phyloP scores from a whole-genome alignment of 2,329 filamentous ascomycete species.

The Curvularia sp. region DNA sequence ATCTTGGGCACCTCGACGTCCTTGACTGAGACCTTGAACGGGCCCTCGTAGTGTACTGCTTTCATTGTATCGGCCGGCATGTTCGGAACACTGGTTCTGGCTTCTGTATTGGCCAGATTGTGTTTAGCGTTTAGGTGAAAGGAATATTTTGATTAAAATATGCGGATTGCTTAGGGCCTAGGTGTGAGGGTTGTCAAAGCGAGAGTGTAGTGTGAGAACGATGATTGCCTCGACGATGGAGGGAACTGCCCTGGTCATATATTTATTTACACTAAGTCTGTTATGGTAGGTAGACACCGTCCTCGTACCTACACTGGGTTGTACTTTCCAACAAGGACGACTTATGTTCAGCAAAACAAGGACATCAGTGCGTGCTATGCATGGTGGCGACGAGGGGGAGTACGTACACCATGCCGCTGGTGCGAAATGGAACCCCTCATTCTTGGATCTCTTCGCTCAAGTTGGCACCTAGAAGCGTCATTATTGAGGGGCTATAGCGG shows the following conservation, averaged over 20 bases:
- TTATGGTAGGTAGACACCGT: background rate
- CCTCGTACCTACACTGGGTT: background rate
- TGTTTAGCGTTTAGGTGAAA: background rate
- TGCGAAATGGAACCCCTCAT: conserved; percentile 1
- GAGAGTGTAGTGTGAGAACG: background rate
- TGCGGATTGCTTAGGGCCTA: background rate
- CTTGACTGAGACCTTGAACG: conserved; percentile 68
- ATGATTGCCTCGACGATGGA: background rate
- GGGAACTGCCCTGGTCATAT: background rate
- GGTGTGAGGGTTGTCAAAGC: background rate
- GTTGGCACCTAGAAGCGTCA: background rate
- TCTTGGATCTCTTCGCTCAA: conserved; percentile 3
- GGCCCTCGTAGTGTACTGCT: conserved; percentile 68
- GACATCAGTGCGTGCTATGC: background rate
- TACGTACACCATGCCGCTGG: background rate
- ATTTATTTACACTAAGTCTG: background rate
- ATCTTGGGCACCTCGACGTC: conserved; percentile 66
- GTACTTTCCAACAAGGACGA: background rate
- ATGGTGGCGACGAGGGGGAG: background rate
- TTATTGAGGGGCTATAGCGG: conserved; percentile 1
- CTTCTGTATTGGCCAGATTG: background rate
- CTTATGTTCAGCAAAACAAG: background rate
- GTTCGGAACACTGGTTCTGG: background rate
- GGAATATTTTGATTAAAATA: background rate
- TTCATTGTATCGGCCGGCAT: conserved; percentile 59